Conservation (phyloP, 148 eudicot genomes). For the Mesembryanthemum crystallinum region DNA sequence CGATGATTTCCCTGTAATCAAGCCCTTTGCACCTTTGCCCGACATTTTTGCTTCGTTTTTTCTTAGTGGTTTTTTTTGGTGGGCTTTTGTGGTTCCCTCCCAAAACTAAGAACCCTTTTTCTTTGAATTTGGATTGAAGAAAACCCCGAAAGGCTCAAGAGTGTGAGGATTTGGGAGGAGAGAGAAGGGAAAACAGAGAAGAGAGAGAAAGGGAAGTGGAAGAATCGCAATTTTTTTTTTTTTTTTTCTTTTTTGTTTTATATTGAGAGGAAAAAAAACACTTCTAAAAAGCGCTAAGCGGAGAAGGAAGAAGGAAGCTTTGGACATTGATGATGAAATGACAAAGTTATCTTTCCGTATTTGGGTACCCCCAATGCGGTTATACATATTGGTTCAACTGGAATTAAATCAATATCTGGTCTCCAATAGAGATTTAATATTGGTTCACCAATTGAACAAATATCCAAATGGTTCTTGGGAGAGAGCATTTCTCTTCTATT, state of each 20-base stretch:
- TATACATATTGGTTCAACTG: too few species aligned
- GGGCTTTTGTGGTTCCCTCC: constrained; percentile 22
- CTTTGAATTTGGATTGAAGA: constrained; percentile 1
- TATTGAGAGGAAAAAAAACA: too few species aligned
- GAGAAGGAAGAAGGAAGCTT: neutral
- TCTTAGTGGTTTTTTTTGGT: neutral
- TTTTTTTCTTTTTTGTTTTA: too few species aligned
- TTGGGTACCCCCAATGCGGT: too few species aligned
- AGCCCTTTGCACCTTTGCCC: constrained; percentile 78
- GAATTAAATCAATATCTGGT: too few species aligned
- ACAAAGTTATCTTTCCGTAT: too few species aligned
- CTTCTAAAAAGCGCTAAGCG: too few species aligned
- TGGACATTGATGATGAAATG: neutral
- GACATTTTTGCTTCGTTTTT: constrained; percentile 41
- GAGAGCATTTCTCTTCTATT: too few species aligned
- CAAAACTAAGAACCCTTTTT: constrained; percentile 3
- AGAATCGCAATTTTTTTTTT: neutral
- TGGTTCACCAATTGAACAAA: too few species aligned
- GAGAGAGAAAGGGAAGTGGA: too few species aligned
- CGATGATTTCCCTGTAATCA: constrained; percentile 45
- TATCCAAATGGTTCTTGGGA: too few species aligned
- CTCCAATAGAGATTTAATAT: too few species aligned
- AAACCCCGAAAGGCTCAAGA: neutral
- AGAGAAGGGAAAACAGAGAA: neutral
- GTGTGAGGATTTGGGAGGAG: constrained; percentile 11